Evolutionary conservation across 345 rosid genomes (phyloP).

Genomic region (Corchorus capsularis): DNA sequence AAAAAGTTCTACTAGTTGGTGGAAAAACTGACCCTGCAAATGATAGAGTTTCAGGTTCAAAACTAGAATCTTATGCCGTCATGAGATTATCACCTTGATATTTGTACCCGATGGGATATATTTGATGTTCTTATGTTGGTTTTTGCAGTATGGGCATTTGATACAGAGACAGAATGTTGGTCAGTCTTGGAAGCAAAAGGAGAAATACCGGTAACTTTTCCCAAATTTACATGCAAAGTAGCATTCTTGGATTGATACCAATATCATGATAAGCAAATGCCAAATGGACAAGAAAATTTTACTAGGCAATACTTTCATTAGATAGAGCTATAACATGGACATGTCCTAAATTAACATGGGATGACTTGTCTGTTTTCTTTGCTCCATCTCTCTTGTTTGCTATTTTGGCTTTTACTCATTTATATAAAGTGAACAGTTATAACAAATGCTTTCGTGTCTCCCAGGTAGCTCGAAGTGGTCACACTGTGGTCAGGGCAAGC

Average conservation of each 20-base stretch:
- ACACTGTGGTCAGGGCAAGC: conserved; percentile 84
- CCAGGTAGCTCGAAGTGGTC: conserved; percentile 92
- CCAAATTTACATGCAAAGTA: background rate
- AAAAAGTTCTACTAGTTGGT: conserved; percentile 81
- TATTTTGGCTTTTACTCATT: background rate
- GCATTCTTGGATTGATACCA: background rate
- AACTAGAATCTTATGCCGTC: background rate
- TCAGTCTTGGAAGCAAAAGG: conserved; percentile 94
- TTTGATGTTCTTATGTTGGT: conserved; percentile 23
- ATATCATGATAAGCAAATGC: background rate
- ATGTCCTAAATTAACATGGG: background rate
- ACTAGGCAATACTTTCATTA: background rate
- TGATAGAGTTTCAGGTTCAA: conserved; percentile 83
- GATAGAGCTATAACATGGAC: background rate
- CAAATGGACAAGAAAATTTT: background rate
- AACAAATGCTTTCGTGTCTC: conserved; percentile 19
- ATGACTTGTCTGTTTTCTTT: background rate
- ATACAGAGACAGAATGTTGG: conserved; percentile 90
- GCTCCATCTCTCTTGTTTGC: background rate
- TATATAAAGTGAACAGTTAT: conserved; percentile 1
- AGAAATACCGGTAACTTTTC: conserved; percentile 71
- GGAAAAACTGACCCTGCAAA: conserved; percentile 86
- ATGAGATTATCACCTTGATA: background rate
- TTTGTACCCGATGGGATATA: conserved; percentile 2
- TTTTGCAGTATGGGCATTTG: conserved; percentile 86